Evolutionary conservation across 257 asterid genomes (phyloP), one percentile per base, ranked within the genome.

Genomic region (Solanum paucissectum): DNA sequence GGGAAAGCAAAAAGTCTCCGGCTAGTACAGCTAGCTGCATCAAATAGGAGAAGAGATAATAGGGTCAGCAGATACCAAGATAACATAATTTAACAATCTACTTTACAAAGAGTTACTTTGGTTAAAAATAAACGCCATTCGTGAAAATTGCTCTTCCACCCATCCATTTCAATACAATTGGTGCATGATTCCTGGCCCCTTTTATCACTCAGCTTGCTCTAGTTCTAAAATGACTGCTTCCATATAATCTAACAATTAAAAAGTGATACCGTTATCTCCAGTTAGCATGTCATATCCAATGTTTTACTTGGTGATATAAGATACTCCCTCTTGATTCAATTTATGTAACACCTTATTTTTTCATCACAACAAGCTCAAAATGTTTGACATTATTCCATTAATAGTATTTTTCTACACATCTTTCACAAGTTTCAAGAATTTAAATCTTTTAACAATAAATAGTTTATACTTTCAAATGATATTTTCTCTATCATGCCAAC

Each of bases 1-100:
- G 92, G 25, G 99, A 95, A 64, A 95, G 95, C 89, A 97, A 90
- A 93, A 97, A 97, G 91, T 97, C 98, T 82, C 99, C 99, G 11
- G 99, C 96, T 93, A 97, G 91, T 71, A 97, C 98, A 87, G 99
- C 96, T 88, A 97, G 88, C 99, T 95, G 95, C 92, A 90, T 86
- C 85, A 87, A 79, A 77, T 88, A 68, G 33, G 82, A 87, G 87
- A 68, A 73, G 72, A 75, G 44, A 42, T 89, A 33, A 36, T 38
- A 84, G n/a, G 74, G 38, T 86, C 34, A 66, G 52, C 74, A 86
- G 83, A 44, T 21, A 66, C 29, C 60, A 79, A 25, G 38, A 52
- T 14, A 36, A 79, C 64, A 42, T 25, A 20, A 25, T 16, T 44
- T 16, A 16, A 4, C 14, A 10, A 79, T 21, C 38, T 21, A 44